These are phyloP conservation scores for Gremmenia infestans DNA, from an alignment of 2,329 filamentous ascomycete species.

Conservation along the genomic window DNA sequence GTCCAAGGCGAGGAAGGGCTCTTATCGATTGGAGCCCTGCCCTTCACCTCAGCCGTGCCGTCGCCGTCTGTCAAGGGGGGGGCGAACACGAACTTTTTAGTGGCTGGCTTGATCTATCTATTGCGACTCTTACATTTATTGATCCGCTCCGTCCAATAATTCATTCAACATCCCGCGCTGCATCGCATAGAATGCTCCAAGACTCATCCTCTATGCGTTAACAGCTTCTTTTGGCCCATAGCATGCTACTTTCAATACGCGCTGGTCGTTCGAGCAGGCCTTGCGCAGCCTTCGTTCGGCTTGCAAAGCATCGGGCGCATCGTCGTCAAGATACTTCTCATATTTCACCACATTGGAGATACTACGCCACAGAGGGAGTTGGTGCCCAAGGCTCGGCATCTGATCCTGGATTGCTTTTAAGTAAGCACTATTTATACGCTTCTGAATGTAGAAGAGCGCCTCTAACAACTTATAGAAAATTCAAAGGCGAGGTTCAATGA, in stretches of 20 bases:
- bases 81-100: background rate
- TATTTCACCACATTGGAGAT: constrained; percentile 41
- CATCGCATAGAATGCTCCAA: constrained; percentile 2
- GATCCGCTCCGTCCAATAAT: background rate
- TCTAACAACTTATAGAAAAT: constrained; percentile 18
- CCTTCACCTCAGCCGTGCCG: background rate
- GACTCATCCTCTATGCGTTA: constrained; percentile 19
- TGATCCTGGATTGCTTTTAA: constrained; percentile 10
- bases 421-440: constrained; percentile 10
- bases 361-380: constrained; percentile 25
- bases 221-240: constrained; percentile 12
- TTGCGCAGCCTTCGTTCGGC: constrained; percentile 44
- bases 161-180: background rate
- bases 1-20: too few relatives aligned
- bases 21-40: background rate
- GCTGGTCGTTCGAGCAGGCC: constrained; percentile 27
- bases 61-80: background rate
- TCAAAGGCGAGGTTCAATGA: constrained; percentile 75
- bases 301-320: constrained; percentile 45
- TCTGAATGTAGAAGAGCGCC: background rate
- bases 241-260: constrained; percentile 29
- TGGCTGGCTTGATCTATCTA: too few relatives aligned
- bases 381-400: constrained; percentile 1
- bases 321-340: constrained; percentile 20
- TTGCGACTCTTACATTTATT: background rate